These are phyloP conservation scores for Triticum aestivum DNA, from an alignment of 176 grass and related monocot species.

Conservation along the genomic window DNA sequence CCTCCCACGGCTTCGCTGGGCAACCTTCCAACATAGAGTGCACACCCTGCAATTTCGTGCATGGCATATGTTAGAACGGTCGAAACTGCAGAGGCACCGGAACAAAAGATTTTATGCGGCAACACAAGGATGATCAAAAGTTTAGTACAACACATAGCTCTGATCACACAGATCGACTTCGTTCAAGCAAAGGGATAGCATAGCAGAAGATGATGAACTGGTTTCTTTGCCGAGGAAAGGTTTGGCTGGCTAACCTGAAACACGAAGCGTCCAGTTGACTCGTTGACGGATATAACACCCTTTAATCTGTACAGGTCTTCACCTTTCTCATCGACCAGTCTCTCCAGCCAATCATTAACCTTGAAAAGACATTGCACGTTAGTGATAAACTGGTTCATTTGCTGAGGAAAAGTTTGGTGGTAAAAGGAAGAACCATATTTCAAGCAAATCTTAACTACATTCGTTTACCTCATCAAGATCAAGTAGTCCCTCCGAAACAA, in stretches of 20 bases:
- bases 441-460: not conserved
- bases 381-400: not conserved
- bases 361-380: not conserved
- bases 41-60: slow-evolving; percentile 34
- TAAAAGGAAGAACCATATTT: slow-evolving; percentile 8
- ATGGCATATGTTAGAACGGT: not conserved
- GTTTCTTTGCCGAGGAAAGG: no score
- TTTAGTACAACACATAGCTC: not conserved
- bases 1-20: slow-evolving; percentile 60
- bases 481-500: slow-evolving; percentile 64
- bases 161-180: not conserved
- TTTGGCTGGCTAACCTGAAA: slow-evolving; percentile 40
- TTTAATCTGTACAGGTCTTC: slow-evolving; percentile 80
- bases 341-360: slow-evolving; percentile 77
- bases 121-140: not conserved
- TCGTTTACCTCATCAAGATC: slow-evolving; percentile 73
- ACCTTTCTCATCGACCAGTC: slow-evolving; percentile 66
- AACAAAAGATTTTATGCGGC: not conserved
- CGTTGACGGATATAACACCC: slow-evolving; percentile 69
- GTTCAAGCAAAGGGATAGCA: not conserved
- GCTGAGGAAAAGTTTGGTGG: not conserved
- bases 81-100: not conserved
- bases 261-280: slow-evolving; percentile 61
- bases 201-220: not conserved
- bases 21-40: slow-evolving; percentile 76